These are phyloP conservation scores for Bruguiera parviflora DNA, from an alignment of 345 rosid species.

Conservation along the genomic window DNA sequence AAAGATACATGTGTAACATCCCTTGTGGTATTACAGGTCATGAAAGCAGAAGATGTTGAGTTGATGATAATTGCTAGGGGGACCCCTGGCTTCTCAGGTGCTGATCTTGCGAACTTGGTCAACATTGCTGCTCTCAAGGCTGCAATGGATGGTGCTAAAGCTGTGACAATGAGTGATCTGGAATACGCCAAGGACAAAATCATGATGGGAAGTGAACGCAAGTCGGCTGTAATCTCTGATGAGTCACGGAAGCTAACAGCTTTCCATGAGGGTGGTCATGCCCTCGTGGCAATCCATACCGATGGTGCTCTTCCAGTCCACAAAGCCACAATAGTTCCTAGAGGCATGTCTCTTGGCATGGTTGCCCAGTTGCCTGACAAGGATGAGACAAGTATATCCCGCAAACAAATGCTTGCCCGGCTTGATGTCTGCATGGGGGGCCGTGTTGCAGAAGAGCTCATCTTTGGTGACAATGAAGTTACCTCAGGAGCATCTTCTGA, in stretches of 20 bases:
- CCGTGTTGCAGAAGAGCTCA: conserved; percentile 90
- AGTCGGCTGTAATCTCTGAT: conserved; percentile 85
- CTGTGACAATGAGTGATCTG: conserved; percentile 84
- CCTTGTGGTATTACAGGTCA: conserved; percentile 47
- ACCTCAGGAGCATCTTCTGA: conserved; percentile 87
- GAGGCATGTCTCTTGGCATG: conserved; percentile 95
- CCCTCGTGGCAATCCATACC: conserved; percentile 86
- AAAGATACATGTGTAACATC: neutral
- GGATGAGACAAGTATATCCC: conserved; percentile 67
- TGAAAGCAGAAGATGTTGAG: conserved; percentile 89
- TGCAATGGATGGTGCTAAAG: conserved; percentile 91
- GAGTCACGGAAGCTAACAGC: conserved; percentile 76
- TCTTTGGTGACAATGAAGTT: conserved; percentile 85
- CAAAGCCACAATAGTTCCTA: conserved; percentile 94
- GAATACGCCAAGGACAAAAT: conserved; percentile 94
- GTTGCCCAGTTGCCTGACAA: conserved; percentile 85
- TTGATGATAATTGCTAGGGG: conserved; percentile 93
- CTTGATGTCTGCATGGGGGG: conserved; percentile 98
- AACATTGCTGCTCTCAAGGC: conserved; percentile 94
- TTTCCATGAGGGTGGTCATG: conserved; percentile 98
- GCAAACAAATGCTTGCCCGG: conserved; percentile 94
- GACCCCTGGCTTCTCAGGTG: conserved; percentile 96
- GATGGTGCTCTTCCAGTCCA: conserved; percentile 94
- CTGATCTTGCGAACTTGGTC: conserved; percentile 86
- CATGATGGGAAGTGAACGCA: conserved; percentile 97